These are phyloP conservation scores for Monosporascus ibericus DNA, from an alignment of 2,329 filamentous ascomycete genomes.

Conservation along the genomic window DNA sequence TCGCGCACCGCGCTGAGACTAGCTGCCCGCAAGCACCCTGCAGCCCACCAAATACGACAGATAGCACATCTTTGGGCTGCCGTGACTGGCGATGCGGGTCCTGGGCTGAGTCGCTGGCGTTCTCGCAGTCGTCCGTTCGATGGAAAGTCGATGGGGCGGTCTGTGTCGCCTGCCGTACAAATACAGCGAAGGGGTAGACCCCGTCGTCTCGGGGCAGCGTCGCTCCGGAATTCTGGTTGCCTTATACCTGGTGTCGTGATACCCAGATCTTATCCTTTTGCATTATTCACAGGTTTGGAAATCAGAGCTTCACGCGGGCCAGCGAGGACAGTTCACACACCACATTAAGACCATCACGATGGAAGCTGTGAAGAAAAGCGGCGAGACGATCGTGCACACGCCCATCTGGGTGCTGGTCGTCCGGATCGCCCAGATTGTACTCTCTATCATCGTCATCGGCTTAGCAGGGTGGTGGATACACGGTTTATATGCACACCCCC, in stretches of 20 bases:
- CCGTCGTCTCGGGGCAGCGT: too few species aligned
- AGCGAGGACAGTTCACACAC: too few species aligned
- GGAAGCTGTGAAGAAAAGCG: conserved; percentile 17
- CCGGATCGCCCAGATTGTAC: conserved; percentile 34
- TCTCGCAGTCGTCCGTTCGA: background rate
- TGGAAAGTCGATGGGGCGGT: too few species aligned
- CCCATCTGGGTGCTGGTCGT: conserved; percentile 38
- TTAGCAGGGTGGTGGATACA: conserved; percentile 36
- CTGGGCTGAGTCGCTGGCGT: background rate
- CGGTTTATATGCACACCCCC: conserved; percentile 31
- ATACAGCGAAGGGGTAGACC: too few species aligned
- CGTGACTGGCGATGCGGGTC: background rate
- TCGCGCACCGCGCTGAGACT: background rate
- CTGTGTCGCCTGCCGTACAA: too few species aligned
- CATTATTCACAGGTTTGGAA: too few species aligned
- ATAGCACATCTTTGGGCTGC: background rate
- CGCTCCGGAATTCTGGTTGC: too few species aligned
- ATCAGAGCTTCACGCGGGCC: too few species aligned
- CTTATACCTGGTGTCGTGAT: too few species aligned
- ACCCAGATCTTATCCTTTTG: too few species aligned
- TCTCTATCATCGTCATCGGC: conserved; percentile 38
- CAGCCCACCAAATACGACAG: background rate
- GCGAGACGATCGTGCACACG: conserved; percentile 29
- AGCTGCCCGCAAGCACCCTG: background rate
- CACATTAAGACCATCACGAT: conserved; percentile 3